phyloP scores from a whole-genome alignment of 2,329 filamentous ascomycete species.

The Phaeosphaeriaceae sp. region DNA sequence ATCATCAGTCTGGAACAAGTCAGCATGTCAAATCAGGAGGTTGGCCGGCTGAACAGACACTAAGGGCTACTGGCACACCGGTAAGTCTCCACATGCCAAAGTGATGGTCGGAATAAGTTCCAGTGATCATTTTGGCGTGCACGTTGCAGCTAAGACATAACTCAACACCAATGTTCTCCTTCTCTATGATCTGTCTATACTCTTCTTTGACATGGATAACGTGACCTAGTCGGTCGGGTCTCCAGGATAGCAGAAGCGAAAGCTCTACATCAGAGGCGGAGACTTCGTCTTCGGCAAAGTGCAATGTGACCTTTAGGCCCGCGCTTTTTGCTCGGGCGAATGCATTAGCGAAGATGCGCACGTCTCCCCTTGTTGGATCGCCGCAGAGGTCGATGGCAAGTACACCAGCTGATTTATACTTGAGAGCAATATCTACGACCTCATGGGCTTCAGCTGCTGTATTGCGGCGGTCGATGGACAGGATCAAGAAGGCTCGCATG shows the following conservation, averaged over 20 bases:
- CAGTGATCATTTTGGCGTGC: conserved; percentile 72
- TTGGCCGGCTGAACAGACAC: conserved; percentile 61
- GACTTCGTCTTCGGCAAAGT: conserved; percentile 74
- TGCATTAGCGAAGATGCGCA: conserved; percentile 64
- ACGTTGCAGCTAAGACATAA: conserved; percentile 84
- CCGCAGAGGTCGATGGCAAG: conserved; percentile 82
- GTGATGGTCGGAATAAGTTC: conserved; percentile 72
- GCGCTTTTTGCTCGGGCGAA: conserved; percentile 63
- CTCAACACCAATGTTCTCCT: conserved; percentile 69
- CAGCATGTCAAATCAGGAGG: conserved; percentile 9
- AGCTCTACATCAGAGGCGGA: conserved; percentile 68
- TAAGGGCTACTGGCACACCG: conserved; percentile 64
- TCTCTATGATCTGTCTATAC: conserved; percentile 63
- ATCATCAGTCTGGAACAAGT: conserved; percentile 71
- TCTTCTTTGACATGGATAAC: conserved; percentile 74
- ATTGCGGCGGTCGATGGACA: conserved; percentile 75
- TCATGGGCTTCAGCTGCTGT: conserved; percentile 64
- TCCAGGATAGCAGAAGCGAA: conserved; percentile 66
- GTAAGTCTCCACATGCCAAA: conserved; percentile 74
- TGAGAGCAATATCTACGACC: conserved; percentile 67
- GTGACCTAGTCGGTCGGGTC: conserved; percentile 75
- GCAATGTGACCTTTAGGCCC: conserved; percentile 71
- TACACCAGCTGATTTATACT: conserved; percentile 61
- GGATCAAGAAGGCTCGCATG: conserved; percentile 70
- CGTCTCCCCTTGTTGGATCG: conserved; percentile 69